Conservation (phyloP, 2,329 filamentous ascomycete species). For the Scolecobasidium constrictum region DNA sequence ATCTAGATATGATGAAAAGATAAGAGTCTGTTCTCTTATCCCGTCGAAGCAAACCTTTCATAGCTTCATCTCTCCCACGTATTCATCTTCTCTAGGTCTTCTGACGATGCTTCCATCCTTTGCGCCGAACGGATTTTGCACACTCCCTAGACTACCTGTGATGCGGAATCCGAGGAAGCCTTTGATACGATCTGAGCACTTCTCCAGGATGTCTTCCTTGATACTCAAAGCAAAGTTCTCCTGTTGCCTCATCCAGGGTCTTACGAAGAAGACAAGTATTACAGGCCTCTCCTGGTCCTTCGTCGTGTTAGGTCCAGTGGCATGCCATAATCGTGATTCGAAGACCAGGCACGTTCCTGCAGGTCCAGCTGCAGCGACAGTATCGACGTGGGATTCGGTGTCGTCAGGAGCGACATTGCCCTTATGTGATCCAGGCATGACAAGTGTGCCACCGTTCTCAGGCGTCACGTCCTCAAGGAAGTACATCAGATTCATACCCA, state of each 20-base stretch:
- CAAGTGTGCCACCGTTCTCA: conserved; percentile 19
- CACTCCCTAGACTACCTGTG: too few relatives aligned
- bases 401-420: conserved; percentile 16
- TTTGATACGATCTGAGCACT: too few relatives aligned
- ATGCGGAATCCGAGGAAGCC: too few relatives aligned
- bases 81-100: too few relatives aligned
- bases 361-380: conserved; percentile 16
- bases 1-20: too few relatives aligned
- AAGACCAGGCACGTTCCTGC: conserved; percentile 19
- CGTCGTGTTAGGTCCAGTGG: conserved; percentile 18
- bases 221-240: conserved; percentile 15
- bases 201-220: background rate
- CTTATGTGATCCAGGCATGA: conserved; percentile 17
- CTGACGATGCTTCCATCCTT: too few relatives aligned
- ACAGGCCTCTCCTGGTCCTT: conserved; percentile 15
- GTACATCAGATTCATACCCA: conserved; percentile 17
- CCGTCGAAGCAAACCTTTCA: too few relatives aligned
- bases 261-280: conserved; percentile 22
- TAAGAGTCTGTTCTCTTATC: too few relatives aligned
- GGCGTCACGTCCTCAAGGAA: conserved; percentile 23
- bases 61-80: too few relatives aligned
- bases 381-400: conserved; percentile 15
- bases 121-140: too few relatives aligned
- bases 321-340: conserved; percentile 20
- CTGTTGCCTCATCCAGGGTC: conserved; percentile 20